Evolutionary conservation across 257 asterid genomes (phyloP), one percentile per base, ranked within the genome.

Genomic region (Primulina huaijiensis): DNA sequence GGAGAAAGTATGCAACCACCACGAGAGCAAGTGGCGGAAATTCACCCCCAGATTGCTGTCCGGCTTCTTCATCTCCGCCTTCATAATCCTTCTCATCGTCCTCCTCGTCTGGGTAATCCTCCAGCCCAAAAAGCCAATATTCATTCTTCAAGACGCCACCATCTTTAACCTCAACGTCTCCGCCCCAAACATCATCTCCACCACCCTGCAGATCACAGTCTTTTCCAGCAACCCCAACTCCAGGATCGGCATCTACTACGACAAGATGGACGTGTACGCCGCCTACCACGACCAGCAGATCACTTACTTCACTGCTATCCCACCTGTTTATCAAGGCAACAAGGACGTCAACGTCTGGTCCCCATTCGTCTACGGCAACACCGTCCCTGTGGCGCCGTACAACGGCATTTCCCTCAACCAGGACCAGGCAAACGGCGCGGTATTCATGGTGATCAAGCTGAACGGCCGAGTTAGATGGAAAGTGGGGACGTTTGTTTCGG

Each of bases 261-360:
- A 83, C 76, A 75, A 61, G 4, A 23, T 89, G 27, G 72, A 70
- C 79, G 77, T 71, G 52, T 93, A 68, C 83, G 96, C 88, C 67
- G 69, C 76, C 59, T 92, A 82, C 82, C 88, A 75, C 37, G 79
- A 6, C 78, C 98, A 93, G 71, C 97, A 93, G 37, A 83, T 93
- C 78, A 93, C 97, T 34, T 87, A 81, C 68, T 80, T 59, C 87
- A 87, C 98, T 33, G 23, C 34, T 6, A 87, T 93, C 60, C 87
- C 88, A 0, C 76, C 95, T 0, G 92, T 82, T 23, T 93, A 93
- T 60, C 98, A 90, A 66, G 97, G 96, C 74, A 89, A 85, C 75
- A 82, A 89, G 33, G 96, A 86, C 71, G 67, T 34, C n/a, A 86
- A 92, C 78, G 78, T 92, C 3, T 92, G 98, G 98, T 89, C 96